Conservation (phyloP, 176 grass and related monocot species). For the Carex myosuroides region DNA sequence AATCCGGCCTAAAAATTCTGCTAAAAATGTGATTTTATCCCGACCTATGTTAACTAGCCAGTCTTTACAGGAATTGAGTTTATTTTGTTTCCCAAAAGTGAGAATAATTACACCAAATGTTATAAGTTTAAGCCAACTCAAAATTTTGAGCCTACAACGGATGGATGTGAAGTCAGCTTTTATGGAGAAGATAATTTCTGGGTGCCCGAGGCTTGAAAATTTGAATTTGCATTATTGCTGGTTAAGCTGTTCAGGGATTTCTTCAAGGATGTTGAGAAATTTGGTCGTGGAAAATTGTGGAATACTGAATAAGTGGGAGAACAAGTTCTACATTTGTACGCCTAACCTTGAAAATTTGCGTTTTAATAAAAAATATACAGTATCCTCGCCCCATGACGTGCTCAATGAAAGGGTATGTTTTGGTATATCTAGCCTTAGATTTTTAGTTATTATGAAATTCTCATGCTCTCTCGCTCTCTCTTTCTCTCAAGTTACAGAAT, state of each 20-base stretch:
- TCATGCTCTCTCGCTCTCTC: neutral
- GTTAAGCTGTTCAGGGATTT: slow-evolving; percentile 3
- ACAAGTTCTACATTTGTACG: slow-evolving; percentile 11
- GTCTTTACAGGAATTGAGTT: slow-evolving; percentile 6
- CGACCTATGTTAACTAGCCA: slow-evolving; percentile 1
- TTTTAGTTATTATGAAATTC: neutral
- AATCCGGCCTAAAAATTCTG: slow-evolving; percentile 5
- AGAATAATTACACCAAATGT: slow-evolving; percentile 12
- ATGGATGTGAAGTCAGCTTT: slow-evolving; percentile 3
- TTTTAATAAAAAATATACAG: neutral
- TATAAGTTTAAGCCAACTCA: slow-evolving; percentile 8
- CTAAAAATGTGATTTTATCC: neutral
- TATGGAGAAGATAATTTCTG: slow-evolving; percentile 8
- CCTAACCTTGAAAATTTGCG: slow-evolving; percentile 6
- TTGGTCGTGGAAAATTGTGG: slow-evolving; percentile 21
- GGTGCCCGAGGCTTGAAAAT: slow-evolving; percentile 1
- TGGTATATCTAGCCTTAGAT: neutral
- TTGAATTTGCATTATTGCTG: slow-evolving; percentile 18
- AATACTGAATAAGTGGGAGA: neutral
- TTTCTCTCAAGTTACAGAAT: neutral
- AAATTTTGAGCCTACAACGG: slow-evolving; percentile 14
- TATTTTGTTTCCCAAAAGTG: slow-evolving; percentile 12
- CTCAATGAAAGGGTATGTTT: neutral
- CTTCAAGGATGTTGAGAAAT: neutral
- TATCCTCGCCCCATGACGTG: neutral